These are phyloP conservation scores for Penicillium corylophilum DNA, from an alignment of 2,329 filamentous ascomycete species.

Conservation along the genomic window DNA sequence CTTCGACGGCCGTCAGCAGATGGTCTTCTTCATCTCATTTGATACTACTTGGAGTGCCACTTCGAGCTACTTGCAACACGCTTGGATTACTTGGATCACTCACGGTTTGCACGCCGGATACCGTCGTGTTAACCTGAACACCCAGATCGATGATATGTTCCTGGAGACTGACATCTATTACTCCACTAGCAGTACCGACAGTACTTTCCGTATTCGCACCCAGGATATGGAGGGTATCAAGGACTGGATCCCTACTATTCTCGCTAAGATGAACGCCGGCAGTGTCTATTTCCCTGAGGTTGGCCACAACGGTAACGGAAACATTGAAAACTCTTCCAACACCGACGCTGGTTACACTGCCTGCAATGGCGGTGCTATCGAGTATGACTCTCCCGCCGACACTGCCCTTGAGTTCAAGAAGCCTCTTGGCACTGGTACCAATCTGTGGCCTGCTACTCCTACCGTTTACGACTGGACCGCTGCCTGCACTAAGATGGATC, in stretches of 20 bases:
- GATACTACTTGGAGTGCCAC: slow-evolving; percentile 53
- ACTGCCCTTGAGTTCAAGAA: slow-evolving; percentile 52
- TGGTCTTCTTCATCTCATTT: slow-evolving; percentile 61
- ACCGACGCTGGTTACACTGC: slow-evolving; percentile 17
- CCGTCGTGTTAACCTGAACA: slow-evolving; percentile 55
- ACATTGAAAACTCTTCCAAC: slow-evolving; percentile 42
- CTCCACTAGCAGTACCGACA: slow-evolving; percentile 41
- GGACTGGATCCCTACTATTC: slow-evolving; percentile 42
- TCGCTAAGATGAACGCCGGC: slow-evolving; percentile 51
- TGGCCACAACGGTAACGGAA: slow-evolving; percentile 58
- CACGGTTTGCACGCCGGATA: slow-evolving; percentile 58
- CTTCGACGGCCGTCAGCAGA: slow-evolving; percentile 58
- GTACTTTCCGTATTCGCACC: slow-evolving; percentile 50
- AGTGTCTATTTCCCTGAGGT: slow-evolving; percentile 56
- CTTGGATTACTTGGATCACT: slow-evolving; percentile 63
- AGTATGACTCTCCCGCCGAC: slow-evolving; percentile 47
- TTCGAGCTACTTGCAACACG: slow-evolving; percentile 60
- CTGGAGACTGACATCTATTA: slow-evolving; percentile 54
- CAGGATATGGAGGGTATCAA: slow-evolving; percentile 50
- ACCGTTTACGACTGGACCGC: slow-evolving; percentile 51
- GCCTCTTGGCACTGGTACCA: slow-evolving; percentile 51
- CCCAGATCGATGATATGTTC: slow-evolving; percentile 64
- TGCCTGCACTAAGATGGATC: slow-evolving; percentile 52
- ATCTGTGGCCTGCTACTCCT: slow-evolving; percentile 50
- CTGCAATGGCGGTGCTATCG: slow-evolving; percentile 43